Base-by-base conservation (phyloP, 129 eudicot species). In the Escallonia herrerae region DNA sequence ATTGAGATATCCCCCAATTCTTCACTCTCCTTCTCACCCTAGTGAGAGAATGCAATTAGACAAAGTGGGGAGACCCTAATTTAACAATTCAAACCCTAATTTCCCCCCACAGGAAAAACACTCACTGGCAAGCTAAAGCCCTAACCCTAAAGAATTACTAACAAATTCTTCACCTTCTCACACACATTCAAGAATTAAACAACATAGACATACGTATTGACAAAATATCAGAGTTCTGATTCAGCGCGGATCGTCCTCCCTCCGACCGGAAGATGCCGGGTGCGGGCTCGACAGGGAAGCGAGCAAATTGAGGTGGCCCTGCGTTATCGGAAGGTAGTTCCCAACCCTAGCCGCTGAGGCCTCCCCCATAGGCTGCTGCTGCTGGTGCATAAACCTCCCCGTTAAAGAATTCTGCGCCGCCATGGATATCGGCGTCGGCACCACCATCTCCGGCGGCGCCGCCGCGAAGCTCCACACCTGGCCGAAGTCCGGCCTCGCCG, bases 271-370 rank as follows among this genome's bases (percentile, higher is more conserved):
- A 6, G 88, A 67, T 8, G 69, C 79, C 7, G 74, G 86, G 2
- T 85, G 89, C 2, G 82, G 71, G 8, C 89, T 85, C 44, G 95
- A 84, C 10, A 90, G 67, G 2, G 95, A 90, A 4, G 97, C 97
- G 3, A 90, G 89, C 77, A 90, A 77, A 82, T 90, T 90, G 68
- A 90, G 75, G 64, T 90, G 97, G 2, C 94, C 95, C 49, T 90
- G 97, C 10, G 82, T 81, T 52, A 90, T 87, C 8, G 97, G 95
- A 39, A 90, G 67, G 73, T 86, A 90, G 62, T 90, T 90, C 72
- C 95, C 95, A 75, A 90, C 91, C 85, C 97, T 86, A 51, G 90
- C 96, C 14, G 95, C 95, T 49, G 96, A 86, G n/a, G 90, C 95
- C 55, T 84, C 88, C 2, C 85, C 91, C 66, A 81, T 79, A 2